Evolutionary conservation across 2,329 filamentous ascomycete species (phyloP), one percentile per base, ranked within the genome.

Genomic region (Keithomyces neogunnii): DNA sequence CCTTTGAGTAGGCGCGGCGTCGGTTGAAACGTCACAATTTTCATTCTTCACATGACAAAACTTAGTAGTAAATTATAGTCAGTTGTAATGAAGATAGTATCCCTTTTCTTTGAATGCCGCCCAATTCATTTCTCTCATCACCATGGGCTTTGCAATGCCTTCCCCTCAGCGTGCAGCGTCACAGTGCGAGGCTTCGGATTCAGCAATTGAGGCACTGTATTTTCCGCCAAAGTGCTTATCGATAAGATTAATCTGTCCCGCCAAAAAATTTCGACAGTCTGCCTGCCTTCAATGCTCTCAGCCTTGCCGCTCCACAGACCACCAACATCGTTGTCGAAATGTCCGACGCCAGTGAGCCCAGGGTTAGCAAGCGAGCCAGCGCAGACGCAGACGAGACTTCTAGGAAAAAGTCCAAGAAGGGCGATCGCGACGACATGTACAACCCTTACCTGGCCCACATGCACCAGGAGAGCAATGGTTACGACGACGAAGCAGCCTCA

Each of bases 401-500:
- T 33, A 66, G 69, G 54, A 74, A 75, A 59, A 78, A 75, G 65
- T 63, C 66, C 42, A 70, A 68, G 56, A 74, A 68, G 60, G 63
- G 63, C 35, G 63, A 64, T 38, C 56, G 57, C 32, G 65, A 62
- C 50, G 59, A 63, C 19, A 69, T 68, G 56, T 66, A 79, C 65
- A 97, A 97, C 67, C 89, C 88, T 1, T 97, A 99, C 73, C 82
- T 99, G 56, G 88, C 90, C 51, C 93, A 99, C 70, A 86, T 87
- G 82, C 84, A 92, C 69, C 77, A 85, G 56, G 72, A 78, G 55
- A 62, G 63, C 35, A 73, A 68, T 59, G 68, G 60, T 51, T 63
- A 71, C 59, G 66, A 68, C 40, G 64, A 57, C 51, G 49, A 49
- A 45, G 31, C 44, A 38, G 38, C 52, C 5, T 19, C 44, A 10